phyloP scores from a whole-genome alignment of 371 early-diverging fungal genomes.

The Haplosporangium sp. region DNA sequence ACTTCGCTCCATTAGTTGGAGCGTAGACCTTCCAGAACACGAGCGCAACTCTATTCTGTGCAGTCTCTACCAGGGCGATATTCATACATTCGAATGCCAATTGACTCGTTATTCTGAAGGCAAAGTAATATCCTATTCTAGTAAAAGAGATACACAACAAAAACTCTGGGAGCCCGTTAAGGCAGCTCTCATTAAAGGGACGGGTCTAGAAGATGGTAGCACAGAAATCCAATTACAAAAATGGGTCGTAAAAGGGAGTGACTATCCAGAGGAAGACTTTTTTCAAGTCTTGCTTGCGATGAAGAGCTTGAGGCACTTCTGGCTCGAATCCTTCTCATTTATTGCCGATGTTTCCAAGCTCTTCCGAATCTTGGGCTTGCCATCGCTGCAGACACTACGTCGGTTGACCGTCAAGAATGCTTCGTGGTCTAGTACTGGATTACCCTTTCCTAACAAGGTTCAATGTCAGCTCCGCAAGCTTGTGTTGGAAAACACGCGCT shows the following conservation, averaged over 20 bases:
- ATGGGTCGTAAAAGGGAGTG: conserved; percentile 7
- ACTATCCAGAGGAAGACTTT: conserved; percentile 3
- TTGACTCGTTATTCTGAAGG: conserved; percentile 7
- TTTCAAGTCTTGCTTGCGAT: conserved; percentile 7
- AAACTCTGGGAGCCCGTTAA: conserved; percentile 6
- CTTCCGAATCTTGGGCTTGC: conserved; percentile 6
- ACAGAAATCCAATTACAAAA: not conserved
- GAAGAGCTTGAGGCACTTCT: conserved; percentile 13
- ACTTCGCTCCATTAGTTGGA: conserved; percentile 6
- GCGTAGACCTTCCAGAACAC: conserved; percentile 6
- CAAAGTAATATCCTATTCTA: conserved; percentile 4
- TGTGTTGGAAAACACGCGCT: not conserved
- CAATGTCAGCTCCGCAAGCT: conserved; percentile 10
- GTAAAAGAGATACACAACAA: not conserved
- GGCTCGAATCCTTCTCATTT: not conserved
- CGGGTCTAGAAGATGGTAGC: not conserved
- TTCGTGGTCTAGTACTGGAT: conserved; percentile 15
- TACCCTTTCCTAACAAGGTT: conserved; percentile 16
- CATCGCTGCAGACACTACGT: conserved; percentile 7
- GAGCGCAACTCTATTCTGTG: not conserved
- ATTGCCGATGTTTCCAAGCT: not conserved
- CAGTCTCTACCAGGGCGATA: not conserved
- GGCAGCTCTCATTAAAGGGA: not conserved
- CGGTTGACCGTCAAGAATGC: conserved; percentile 11
- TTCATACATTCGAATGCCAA: conserved; percentile 14